These are phyloP conservation scores for Trichopus zeylanicus DNA, from an alignment of 116 monocot genomes.

Conservation along the genomic window DNA sequence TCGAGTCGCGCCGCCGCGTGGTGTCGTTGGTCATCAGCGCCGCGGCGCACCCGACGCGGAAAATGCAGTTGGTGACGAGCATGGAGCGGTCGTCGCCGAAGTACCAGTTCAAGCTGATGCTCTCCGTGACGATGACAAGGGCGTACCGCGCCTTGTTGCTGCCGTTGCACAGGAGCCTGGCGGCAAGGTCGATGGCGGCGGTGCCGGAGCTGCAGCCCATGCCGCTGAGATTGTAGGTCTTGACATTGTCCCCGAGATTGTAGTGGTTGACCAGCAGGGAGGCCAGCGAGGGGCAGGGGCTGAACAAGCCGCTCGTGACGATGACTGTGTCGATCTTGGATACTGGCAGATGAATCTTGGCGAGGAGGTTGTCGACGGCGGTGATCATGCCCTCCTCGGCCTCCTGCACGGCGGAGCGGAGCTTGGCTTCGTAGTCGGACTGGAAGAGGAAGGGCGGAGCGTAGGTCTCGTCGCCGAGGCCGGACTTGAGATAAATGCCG, in stretches of 20 bases:
- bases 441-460: constrained; percentile 60
- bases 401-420: constrained; percentile 33
- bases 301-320: constrained; percentile 55
- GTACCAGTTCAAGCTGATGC: constrained; percentile 72
- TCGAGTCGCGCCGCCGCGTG: constrained; percentile 8
- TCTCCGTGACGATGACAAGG: constrained; percentile 64
- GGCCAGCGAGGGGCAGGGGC: constrained; percentile 51
- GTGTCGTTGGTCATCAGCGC: constrained; percentile 54
- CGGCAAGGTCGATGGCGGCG: constrained; percentile 44
- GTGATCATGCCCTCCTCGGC: constrained; percentile 47
- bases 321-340: constrained; percentile 31
- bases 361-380: constrained; percentile 35
- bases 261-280: constrained; percentile 35
- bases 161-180: constrained; percentile 16
- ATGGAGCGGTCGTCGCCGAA: constrained; percentile 69
- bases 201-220: constrained; percentile 81
- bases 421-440: constrained; percentile 20
- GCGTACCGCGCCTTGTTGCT: constrained; percentile 19
- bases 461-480: constrained; percentile 71
- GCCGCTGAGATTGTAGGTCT: constrained; percentile 56
- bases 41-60: constrained; percentile 65
- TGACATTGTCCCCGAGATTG: constrained; percentile 15
- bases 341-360: constrained; percentile 20
- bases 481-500: constrained; percentile 65
- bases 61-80: constrained; percentile 95